Evolutionary conservation across 1,284 basidiomycete genomes (phyloP), one percentile per base, ranked within the genome.

Genomic region (Sporisorium exsertum): DNA sequence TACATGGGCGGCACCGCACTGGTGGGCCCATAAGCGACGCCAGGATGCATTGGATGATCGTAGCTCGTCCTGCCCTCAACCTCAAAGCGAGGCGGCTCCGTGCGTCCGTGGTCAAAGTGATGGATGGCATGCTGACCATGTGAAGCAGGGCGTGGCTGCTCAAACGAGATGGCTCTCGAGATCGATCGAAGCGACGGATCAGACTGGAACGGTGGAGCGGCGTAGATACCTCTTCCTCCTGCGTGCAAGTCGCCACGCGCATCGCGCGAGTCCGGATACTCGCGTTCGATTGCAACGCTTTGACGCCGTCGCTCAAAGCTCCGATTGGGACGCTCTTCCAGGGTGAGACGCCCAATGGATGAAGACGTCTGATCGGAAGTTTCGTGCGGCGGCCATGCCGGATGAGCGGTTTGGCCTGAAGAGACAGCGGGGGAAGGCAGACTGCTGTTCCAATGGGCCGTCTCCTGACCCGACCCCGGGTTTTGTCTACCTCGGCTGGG

Each of bases 121-220:
- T 22, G 42, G 16, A 7, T 24, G 10, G 20, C 24, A 1, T 32
- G 46, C 7, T 53, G 47, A 10, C 26, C 52, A 15, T 37, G 24
- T 3, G 33, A 56, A n/a, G 20, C 40, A 8, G 53, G 13, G 7
- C 51, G 64, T 15, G 56, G 53, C 2, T 76, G 60, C 26, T 74
- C 72, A 27, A 68, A 64, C 1, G 72, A 74, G 32, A 60, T 46
- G 20, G 72, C 66, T 40, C 66, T 52, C 1, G 66, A 63, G 4
- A 65, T 56, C 5, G 63, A 16, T 33, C 66, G 59, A 10, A 42
- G 52, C 24, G 51, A 29, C 12, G 40, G 52, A 32, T 58, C 56
- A 20, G 42, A 16, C 20, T 58, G 56, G 13, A 45, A 2, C 5
- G 29, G 22, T 3, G 33, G 57, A 22, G 46, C 13, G 7, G 52